A percentile compares a stretch with the other conserved stretches of the same genome.
Conservation (phyloP, 257 asterid species). For the Handroanthus guayacan region DNA sequence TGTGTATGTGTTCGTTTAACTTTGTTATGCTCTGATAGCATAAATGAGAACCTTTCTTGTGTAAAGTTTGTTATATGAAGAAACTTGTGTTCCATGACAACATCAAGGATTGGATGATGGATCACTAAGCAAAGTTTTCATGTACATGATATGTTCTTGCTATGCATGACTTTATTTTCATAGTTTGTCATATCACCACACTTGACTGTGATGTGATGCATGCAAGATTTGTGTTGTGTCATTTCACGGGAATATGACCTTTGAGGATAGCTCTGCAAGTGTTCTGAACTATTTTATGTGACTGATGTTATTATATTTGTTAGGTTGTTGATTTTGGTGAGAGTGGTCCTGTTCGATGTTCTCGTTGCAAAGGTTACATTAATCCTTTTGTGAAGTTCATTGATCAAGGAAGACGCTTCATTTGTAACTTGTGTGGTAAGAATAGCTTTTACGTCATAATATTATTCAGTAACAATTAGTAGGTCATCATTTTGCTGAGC, state of each 20-base stretch:
- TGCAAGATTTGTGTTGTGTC: slow-evolving; percentile 12
- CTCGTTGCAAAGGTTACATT: slow-evolving; percentile 97
- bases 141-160: neutral
- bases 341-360: slow-evolving; percentile 98
- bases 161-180: slow-evolving; percentile 1
- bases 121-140: neutral
- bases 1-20: neutral
- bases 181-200: slow-evolving; percentile 21
- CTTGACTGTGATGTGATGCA: slow-evolving; percentile 20
- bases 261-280: slow-evolving; percentile 18
- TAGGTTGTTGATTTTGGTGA: slow-evolving; percentile 99
- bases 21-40: slow-evolving; percentile 30
- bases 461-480: slow-evolving; percentile 8
- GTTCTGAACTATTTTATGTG: neutral
- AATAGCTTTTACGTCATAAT: slow-evolving; percentile 15
- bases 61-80: slow-evolving; percentile 1
- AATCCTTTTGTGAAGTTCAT: slow-evolving; percentile 96
- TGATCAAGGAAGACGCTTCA: slow-evolving; percentile 95
- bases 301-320: slow-evolving; percentile 25
- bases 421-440: slow-evolving; percentile 98
- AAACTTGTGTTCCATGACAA: slow-evolving; percentile 8
- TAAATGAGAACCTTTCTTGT: slow-evolving; percentile 10
- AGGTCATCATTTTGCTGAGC: slow-evolving; percentile 7
- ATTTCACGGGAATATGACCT: slow-evolving; percentile 25
- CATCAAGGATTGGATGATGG: slow-evolving; percentile 2